Evolutionary conservation across 345 rosid species (phyloP), one percentile per base, ranked within the genome.

Genomic region (Eucalyptus pauciflora): DNA sequence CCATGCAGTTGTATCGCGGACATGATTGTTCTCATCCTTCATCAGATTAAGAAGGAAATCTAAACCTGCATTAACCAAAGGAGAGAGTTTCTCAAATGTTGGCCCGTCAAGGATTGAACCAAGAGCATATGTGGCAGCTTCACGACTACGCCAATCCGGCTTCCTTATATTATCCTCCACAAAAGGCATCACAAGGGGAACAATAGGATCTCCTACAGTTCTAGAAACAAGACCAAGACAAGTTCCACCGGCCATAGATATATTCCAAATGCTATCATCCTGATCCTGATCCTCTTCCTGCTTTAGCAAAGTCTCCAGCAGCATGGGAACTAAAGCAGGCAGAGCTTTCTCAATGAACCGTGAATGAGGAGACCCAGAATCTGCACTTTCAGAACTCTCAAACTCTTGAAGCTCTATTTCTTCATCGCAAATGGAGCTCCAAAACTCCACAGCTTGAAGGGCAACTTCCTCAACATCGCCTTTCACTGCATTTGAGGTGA

Each of bases 171-270:
- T 95, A 46, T 90, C 90, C 92, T 98, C 98, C 86, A 97, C 97
- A 88, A 97, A 98, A 69, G 99, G 99, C 97, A 96, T 95, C 85
- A 97, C 99, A 86, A 97, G 96, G 86, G 97, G 96, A 88, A 98
- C 97, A 85, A 97, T 91, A 85, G 93, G 94, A 92, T 97, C 96
- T 76, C 98, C 99, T 91, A 98, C 99, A 4, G 99, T 96, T 92
- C 98, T 94, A 64, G 99, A 94, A 92, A 97, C 98, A 90, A 98
- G 99, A 76, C 98, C 98, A 17, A 98, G 94, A 91, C 99, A 98
- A 11, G 99, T 98, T 80, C 99, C 99, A 15, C 99, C 99, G 31
- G 99, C 98, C 99, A 98, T 98, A 24, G 99, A 94, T 87, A 98
- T 92, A 91, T 97, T 96, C 99, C 99, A 98, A 86, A 91, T 90